Evolutionary conservation across 2,329 filamentous ascomycete species (phyloP).

Genomic region (Bipolaris cookei): DNA sequence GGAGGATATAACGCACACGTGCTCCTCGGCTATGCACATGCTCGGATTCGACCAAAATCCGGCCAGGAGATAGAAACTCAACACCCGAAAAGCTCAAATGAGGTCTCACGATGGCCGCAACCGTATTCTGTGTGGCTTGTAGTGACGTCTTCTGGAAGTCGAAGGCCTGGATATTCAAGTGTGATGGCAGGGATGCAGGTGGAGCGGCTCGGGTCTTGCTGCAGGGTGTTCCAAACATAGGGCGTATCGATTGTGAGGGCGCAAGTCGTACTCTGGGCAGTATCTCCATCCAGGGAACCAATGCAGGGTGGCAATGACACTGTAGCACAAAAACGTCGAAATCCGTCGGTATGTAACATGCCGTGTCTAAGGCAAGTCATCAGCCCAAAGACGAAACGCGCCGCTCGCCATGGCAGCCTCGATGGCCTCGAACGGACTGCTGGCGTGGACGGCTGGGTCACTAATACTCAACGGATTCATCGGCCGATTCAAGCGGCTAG

Average conservation of each 20-base stretch:
- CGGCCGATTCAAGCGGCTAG: conserved; percentile 2
- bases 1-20: background rate
- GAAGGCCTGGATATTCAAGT: background rate
- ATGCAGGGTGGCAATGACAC: conserved; percentile 16
- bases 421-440: background rate
- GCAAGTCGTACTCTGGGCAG: background rate
- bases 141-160: background rate
- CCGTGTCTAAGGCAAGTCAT: background rate
- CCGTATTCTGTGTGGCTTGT: background rate
- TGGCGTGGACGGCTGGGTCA: background rate
- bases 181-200: conserved; percentile 9
- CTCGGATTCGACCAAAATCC: background rate
- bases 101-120: background rate
- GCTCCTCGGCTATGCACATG: background rate
- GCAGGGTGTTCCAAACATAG: conserved; percentile 12
- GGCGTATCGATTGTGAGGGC: conserved; percentile 16
- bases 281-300: background rate
- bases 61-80: background rate
- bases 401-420: background rate
- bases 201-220: background rate
- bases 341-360: background rate
- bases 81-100: background rate
- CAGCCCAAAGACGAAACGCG: background rate
- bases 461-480: background rate
- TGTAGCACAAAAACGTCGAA: conserved; percentile 2